Conservation (phyloP, 345 rosid genomes). For the Raphanus sativus region DNA sequence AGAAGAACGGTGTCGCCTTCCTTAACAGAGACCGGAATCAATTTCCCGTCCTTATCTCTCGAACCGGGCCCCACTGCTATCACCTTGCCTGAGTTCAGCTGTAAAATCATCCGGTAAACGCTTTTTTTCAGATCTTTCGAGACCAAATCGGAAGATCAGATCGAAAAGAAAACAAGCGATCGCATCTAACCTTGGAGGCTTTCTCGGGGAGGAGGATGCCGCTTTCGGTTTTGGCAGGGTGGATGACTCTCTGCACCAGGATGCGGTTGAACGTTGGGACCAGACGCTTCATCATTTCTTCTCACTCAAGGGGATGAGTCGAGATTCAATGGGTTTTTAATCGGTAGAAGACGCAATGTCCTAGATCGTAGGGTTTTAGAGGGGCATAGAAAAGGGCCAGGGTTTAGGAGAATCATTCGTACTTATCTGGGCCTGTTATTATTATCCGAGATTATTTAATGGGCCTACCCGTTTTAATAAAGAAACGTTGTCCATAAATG, state of each 20-base stretch:
- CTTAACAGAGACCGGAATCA: conserved; percentile 62
- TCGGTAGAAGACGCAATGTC: conserved; percentile 14
- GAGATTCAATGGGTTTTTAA: too few relatives aligned
- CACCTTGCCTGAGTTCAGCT: conserved; percentile 84
- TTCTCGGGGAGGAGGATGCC: conserved; percentile 84
- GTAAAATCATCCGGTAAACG: conserved; percentile 1
- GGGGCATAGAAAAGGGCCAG: conserved; percentile 5
- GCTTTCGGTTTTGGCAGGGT: conserved; percentile 73
- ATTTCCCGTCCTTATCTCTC: conserved; percentile 58
- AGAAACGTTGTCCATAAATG: neutral
- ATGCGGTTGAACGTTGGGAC: conserved; percentile 72
- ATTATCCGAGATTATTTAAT: neutral
- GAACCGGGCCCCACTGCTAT: conserved; percentile 76
- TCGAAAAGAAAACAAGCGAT: neutral
- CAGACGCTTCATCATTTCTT: conserved; percentile 74
- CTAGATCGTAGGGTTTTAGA: conserved; percentile 34
- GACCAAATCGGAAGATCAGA: neutral
- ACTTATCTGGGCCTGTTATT: conserved; percentile 7
- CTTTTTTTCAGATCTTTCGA: neutral
- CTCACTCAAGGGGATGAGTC: neutral
- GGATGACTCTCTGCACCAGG: conserved; percentile 69
- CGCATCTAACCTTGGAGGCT: conserved; percentile 51
- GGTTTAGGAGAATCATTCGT: conserved; percentile 12
- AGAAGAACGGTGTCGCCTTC: conserved; percentile 90
- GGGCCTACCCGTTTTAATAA: neutral